Evolutionary conservation across 768 basidiomycete species (phyloP).

Genomic region (Chalciporus piperatus): DNA sequence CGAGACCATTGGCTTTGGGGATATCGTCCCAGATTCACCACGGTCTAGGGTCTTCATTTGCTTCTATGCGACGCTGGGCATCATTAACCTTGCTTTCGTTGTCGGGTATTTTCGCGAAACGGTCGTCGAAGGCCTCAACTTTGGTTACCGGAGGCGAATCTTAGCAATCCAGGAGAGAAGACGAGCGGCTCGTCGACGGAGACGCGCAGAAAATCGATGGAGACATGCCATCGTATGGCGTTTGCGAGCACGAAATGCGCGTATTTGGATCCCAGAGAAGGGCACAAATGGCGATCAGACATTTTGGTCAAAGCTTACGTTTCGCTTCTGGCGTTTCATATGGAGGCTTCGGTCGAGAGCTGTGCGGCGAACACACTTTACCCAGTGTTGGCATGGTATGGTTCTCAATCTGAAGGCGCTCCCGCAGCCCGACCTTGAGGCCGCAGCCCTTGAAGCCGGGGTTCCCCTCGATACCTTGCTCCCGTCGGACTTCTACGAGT

Average conservation of each 20-base stretch:
- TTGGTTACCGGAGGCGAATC: constrained; percentile 58
- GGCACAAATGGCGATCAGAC: constrained; percentile 3
- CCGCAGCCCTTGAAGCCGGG: constrained; percentile 66
- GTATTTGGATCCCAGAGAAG: constrained; percentile 52
- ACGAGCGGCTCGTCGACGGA: constrained; percentile 39
- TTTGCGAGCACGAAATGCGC: constrained; percentile 46
- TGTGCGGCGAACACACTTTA: constrained; percentile 5
- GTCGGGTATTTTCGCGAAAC: constrained; percentile 67
- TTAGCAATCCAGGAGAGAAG: constrained; percentile 45
- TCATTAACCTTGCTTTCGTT: constrained; percentile 62
- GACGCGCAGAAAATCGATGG: constrained; percentile 54
- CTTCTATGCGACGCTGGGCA: constrained; percentile 56
- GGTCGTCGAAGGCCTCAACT: constrained; percentile 68
- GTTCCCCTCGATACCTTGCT: constrained; percentile 53
- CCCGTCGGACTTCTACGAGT: constrained; percentile 35
- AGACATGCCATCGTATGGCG: constrained; percentile 60
- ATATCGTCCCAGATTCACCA: constrained; percentile 54
- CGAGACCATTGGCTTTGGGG: constrained; percentile 77
- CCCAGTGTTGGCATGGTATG: constrained; percentile 40
- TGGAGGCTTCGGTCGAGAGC: constrained; percentile 11
- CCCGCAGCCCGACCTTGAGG: constrained; percentile 50
- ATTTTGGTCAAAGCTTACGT: constrained; percentile 9
- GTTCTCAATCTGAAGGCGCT: constrained; percentile 65
- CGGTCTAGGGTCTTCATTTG: constrained; percentile 58
- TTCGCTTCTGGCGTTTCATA: constrained; percentile 2